Evolutionary conservation across 345 rosid genomes (phyloP).

Genomic region (Luvunga scandens): DNA sequence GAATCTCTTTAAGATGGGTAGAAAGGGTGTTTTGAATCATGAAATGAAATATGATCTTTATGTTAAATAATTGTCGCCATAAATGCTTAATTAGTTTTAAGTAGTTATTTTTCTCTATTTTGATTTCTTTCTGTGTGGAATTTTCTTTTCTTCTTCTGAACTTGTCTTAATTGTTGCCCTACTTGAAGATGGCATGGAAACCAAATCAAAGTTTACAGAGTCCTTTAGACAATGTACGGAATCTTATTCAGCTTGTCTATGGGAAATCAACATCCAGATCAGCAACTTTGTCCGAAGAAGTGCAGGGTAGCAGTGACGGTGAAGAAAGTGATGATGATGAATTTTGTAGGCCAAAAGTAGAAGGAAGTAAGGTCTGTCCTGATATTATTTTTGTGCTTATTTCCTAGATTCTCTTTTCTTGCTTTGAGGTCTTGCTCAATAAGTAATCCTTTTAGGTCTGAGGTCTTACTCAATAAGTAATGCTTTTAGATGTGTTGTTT

Average conservation of each 20-base stretch:
- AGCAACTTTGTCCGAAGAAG: conserved; percentile 32
- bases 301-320: conserved; percentile 44
- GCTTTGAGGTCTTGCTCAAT: neutral
- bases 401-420: neutral
- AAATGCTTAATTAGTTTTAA: neutral
- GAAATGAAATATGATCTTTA: neutral
- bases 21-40: neutral
- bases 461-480: neutral
- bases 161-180: conserved; percentile 13
- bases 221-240: conserved; percentile 45
- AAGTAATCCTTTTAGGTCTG: no score
- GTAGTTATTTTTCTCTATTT: neutral
- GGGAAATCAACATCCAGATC: conserved; percentile 46
- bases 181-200: conserved; percentile 58
- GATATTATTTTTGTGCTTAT: conserved; percentile 1
- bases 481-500: neutral
- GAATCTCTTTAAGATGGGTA: neutral
- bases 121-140: neutral
- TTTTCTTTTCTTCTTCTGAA: conserved; percentile 17
- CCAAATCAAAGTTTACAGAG: conserved; percentile 78
- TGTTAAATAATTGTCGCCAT: neutral
- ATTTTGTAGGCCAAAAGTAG: conserved; percentile 85
- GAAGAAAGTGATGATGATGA: conserved; percentile 68
- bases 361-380: conserved; percentile 58
- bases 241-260: conserved; percentile 83